Conservation (phyloP, 2,329 filamentous ascomycete species). For the Graphiopsis chlorocephala region DNA sequence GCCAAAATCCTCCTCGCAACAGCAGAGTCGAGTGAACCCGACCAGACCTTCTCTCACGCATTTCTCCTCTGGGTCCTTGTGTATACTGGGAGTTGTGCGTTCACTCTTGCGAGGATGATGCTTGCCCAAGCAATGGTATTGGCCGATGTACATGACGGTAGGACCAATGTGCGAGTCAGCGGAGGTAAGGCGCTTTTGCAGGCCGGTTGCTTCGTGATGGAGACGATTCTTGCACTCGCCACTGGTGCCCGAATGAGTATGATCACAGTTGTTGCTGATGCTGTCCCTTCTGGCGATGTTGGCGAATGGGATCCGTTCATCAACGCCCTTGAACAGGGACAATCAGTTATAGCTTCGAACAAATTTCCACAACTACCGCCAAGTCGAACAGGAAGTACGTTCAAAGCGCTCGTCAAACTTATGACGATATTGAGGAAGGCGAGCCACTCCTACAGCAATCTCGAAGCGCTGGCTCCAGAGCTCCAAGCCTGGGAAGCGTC, state of each 20-base stretch:
- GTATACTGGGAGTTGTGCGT: background rate
- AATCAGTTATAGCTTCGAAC: background rate
- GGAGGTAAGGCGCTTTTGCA: background rate
- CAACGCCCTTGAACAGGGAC: background rate
- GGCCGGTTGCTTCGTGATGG: background rate
- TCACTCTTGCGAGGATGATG: background rate
- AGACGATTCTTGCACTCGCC: background rate
- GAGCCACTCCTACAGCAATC: background rate
- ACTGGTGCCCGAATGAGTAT: background rate
- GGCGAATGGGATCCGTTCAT: constrained; percentile 3
- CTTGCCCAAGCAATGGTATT: background rate
- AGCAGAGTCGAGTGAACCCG: background rate
- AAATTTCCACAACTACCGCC: background rate
- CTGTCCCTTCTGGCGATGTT: background rate
- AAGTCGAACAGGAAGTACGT: background rate
- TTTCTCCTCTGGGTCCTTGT: background rate
- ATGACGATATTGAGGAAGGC: background rate
- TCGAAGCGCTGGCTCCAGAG: background rate
- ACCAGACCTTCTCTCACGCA: background rate
- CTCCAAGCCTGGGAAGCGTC: background rate
- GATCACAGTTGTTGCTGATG: background rate
- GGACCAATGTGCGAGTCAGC: background rate
- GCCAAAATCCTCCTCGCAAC: background rate
- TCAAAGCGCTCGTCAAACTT: background rate
- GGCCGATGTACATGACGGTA: background rate